Percentiles rank a stretch among this genome's conserved stretches.
Conservation (phyloP, 139 green algal species). For the Chlorella vulgaris region DNA sequence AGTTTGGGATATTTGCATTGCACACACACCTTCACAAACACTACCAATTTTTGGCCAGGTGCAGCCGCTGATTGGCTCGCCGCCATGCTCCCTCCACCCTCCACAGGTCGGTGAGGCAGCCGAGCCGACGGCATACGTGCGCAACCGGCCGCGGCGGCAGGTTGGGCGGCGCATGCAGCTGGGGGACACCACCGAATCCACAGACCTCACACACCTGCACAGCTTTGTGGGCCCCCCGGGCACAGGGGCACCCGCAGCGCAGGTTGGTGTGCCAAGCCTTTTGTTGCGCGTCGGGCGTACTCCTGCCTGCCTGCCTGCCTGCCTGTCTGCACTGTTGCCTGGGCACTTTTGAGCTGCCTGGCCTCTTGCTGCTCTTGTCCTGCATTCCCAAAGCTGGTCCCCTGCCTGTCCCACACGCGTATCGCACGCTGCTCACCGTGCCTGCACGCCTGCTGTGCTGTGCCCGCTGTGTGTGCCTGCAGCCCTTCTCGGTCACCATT, state of each 20-base stretch:
- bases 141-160: slow-evolving; percentile 64
- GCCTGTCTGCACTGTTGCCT: too few relatives aligned
- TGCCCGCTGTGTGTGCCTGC: background rate
- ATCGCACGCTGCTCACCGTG: too few relatives aligned
- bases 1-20: too few relatives aligned
- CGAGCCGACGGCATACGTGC: slow-evolving; percentile 70
- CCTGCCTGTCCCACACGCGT: too few relatives aligned
- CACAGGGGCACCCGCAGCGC: slow-evolving; percentile 44
- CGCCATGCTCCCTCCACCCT: background rate
- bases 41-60: too few relatives aligned
- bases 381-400: too few relatives aligned
- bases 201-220: slow-evolving; percentile 60
- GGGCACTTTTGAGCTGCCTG: too few relatives aligned
- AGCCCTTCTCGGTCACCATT: slow-evolving; percentile 74
- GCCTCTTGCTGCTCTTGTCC: too few relatives aligned
- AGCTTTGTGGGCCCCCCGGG: slow-evolving; percentile 67
- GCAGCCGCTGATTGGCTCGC: too few relatives aligned
- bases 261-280: background rate
- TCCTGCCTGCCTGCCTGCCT: background rate
- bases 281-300: background rate
- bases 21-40: too few relatives aligned
- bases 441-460: background rate
- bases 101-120: slow-evolving; percentile 1
- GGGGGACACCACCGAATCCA: slow-evolving; percentile 68
- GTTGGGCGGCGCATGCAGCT: slow-evolving; percentile 42